A percentile compares a stretch with the other conserved stretches of the same genome.
phyloP scores from a whole-genome alignment of 1,139 yeast species.

The Blastobotrys indianensis region DNA sequence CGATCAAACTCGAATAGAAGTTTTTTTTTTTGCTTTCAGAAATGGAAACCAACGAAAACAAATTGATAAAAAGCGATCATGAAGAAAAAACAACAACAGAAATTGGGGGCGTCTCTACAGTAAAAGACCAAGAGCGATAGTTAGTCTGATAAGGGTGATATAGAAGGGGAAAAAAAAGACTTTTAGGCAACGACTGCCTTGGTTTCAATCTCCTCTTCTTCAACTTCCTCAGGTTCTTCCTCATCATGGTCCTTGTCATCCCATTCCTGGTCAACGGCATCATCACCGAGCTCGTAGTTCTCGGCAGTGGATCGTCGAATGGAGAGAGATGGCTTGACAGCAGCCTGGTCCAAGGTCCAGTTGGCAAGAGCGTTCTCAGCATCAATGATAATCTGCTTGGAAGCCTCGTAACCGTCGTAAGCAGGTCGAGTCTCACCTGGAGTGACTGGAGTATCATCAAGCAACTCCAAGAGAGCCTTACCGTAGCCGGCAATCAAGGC shows the following conservation, averaged over 20 bases:
- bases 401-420: constrained; percentile 96
- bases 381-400: constrained; percentile 95
- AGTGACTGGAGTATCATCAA: constrained; percentile 94
- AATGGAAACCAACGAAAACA: background rate
- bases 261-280: constrained; percentile 36
- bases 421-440: constrained; percentile 99
- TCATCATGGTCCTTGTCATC: constrained; percentile 37
- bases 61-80: background rate
- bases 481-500: constrained; percentile 98
- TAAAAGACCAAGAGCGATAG: background rate
- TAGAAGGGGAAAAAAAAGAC: background rate
- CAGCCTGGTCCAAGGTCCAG: constrained; percentile 96
- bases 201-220: background rate
- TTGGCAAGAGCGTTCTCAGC: constrained; percentile 93
- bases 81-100: background rate
- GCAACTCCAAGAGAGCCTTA: constrained; percentile 89
- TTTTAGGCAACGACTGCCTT: background rate
- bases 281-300: constrained; percentile 58
- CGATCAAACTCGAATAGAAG: background rate
- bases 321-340: constrained; percentile 88
- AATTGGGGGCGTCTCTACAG: background rate
- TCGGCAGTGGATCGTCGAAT: constrained; percentile 66
- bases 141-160: too few species aligned
- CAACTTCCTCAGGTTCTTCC: constrained; percentile 19
- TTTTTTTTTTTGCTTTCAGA: background rate